Evolutionary conservation across 2,329 filamentous ascomycete species (phyloP).

Genomic region (Ophiostoma fasciatum): DNA sequence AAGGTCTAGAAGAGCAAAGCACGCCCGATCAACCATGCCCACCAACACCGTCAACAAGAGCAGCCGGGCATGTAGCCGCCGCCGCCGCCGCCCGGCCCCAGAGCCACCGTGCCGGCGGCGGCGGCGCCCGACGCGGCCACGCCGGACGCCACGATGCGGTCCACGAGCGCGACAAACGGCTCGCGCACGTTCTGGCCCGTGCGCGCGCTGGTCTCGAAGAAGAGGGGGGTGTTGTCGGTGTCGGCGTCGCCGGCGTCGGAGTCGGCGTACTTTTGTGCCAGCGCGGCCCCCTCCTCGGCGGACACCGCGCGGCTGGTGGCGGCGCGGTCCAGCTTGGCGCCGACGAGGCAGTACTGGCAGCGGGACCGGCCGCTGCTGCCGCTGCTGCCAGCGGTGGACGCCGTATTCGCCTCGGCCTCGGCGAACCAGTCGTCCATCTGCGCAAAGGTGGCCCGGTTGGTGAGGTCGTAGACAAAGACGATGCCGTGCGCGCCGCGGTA

Average conservation of each 20-base stretch:
- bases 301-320: conserved; percentile 27
- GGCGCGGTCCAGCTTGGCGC: conserved; percentile 35
- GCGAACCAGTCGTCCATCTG: conserved; percentile 40
- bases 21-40: too few relatives aligned
- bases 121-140: background rate
- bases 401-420: conserved; percentile 35
- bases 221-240: conserved; percentile 18
- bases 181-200: conserved; percentile 34
- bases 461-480: conserved; percentile 34
- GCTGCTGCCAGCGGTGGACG: conserved; percentile 9
- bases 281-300: conserved; percentile 29
- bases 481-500: conserved; percentile 36
- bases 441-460: conserved; percentile 32
- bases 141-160: conserved; percentile 24
- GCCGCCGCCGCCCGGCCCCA: conserved; percentile 11
- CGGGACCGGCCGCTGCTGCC: background rate
- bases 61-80: conserved; percentile 11
- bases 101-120: conserved; percentile 24
- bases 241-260: background rate
- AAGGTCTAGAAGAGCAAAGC: background rate
- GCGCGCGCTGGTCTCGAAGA: conserved; percentile 40
- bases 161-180: conserved; percentile 37
- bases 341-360: conserved; percentile 21
- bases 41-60: conserved; percentile 14
- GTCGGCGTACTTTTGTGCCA: conserved; percentile 28